phyloP scores from a whole-genome alignment of 2,329 filamentous ascomycete genomes.

The Clonostachys byssicola region DNA sequence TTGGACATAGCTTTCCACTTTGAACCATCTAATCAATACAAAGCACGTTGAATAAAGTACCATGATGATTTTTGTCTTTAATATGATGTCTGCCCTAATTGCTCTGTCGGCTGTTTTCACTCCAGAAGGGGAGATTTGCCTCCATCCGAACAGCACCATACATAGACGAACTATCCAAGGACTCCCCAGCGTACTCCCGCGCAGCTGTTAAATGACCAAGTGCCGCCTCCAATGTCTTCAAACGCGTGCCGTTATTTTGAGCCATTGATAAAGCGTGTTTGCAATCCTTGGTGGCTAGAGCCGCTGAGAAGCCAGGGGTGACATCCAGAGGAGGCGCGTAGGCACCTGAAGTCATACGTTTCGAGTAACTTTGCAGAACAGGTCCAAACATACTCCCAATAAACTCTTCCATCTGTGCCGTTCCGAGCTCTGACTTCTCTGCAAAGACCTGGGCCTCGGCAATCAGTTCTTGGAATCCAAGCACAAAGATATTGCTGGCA shows the following conservation, averaged over 20 bases:
- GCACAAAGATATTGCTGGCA: constrained; percentile 39
- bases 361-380: constrained; percentile 27
- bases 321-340: constrained; percentile 20
- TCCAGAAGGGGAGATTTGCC: neutral
- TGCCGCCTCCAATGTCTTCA: neutral
- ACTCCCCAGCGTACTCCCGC: neutral
- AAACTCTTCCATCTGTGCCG: constrained; percentile 32
- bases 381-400: constrained; percentile 32
- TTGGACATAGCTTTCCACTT: too few relatives aligned
- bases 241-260: neutral
- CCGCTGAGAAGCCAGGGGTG: too few relatives aligned
- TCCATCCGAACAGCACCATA: neutral
- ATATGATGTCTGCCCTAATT: neutral
- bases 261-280: neutral
- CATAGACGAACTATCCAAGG: constrained; percentile 1
- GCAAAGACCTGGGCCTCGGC: constrained; percentile 46
- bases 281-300: too few relatives aligned
- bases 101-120: neutral
- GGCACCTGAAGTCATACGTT: constrained; percentile 27
- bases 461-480: constrained; percentile 42
- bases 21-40: too few relatives aligned
- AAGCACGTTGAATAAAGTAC: too few relatives aligned
- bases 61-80: neutral
- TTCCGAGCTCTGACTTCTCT: constrained; percentile 34
- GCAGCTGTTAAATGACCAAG: neutral